These are phyloP conservation scores for Lasiodiplodia citricola DNA, from an alignment of 2,329 filamentous ascomycete species.

Conservation along the genomic window DNA sequence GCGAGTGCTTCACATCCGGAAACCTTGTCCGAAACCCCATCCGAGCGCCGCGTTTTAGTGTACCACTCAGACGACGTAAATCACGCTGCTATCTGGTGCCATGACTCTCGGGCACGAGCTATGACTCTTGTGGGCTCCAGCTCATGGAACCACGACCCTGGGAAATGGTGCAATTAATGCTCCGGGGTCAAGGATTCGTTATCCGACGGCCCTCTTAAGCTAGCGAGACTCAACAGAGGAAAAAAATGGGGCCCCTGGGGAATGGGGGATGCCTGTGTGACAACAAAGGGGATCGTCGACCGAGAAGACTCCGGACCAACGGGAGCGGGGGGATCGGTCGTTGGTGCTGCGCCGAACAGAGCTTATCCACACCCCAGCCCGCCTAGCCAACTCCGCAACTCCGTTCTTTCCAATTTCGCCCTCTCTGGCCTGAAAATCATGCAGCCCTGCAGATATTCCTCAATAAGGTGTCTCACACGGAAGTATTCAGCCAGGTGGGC, in stretches of 20 bases:
- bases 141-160: no score
- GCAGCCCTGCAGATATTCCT: slow-evolving; percentile 7
- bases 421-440: neutral
- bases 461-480: neutral
- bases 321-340: neutral
- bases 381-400: neutral
- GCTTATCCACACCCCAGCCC: slow-evolving; percentile 9
- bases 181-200: neutral
- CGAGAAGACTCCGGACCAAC: slow-evolving; percentile 9
- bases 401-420: neutral
- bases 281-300: neutral
- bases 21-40: neutral
- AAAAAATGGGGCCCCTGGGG: neutral
- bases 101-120: no score
- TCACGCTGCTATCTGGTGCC: no score
- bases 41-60: neutral
- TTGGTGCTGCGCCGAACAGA: slow-evolving; percentile 22
- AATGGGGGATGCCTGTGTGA: no score
- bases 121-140: no score
- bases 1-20: neutral
- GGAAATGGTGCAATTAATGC: no score
- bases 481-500: no score
- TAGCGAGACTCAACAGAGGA: neutral
- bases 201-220: neutral
- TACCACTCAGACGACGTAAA: no score